Base-by-base conservation (phyloP, 1,284 basidiomycete species). In the Chalciporus sp. region DNA sequence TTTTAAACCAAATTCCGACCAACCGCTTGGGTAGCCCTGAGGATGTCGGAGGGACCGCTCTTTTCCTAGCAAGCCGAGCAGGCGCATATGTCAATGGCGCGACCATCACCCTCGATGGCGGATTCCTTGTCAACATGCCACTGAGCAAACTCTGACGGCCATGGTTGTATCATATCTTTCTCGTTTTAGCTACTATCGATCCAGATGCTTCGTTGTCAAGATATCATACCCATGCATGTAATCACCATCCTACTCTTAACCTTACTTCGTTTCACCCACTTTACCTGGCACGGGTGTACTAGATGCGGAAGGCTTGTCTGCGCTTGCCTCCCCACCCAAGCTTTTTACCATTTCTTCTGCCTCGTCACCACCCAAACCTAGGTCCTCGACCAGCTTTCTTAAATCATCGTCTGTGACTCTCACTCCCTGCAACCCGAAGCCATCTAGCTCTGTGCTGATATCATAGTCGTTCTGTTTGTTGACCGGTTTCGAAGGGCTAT, bases 341-440 rank as follows among this genome's bases (percentile, higher is more conserved):
- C 82, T 85, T 66, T 81, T 84, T 17, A 86, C 82, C 55, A 90
- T 69, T 56, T 88, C 85, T 2, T 76, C 81, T 10, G 89, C 88
- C 28, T 88, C 88, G 40, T 88, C 84, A 8, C 81, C 88, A 39
- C 80, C 84, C 37, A 92, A 73, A 5, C 90, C 89, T 17, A 92
- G 74, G 60, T 90, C 87, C 45, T 81, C 80, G 6, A 92, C 81
- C 29, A 92, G 72, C 55, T 83, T 79, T 47, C 71, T 71, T 58
- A 92, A 72, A 55, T 92, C 90, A 26, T 88, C 85, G 54, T 86
- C 80, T 4, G 88, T 88, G n/a, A 87, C 85, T 57, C 82, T 82
- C 14, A 92, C 80, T 6, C 89, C 90, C 61, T 88, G 81, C 49
- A 92, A 66, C n/a, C 87, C 86, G 61, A 78, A 85, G 14, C 86